Base-by-base conservation (phyloP, 225 moss, liverwort and hornwort genomes). In the Pseudisothecium myosuroides region DNA sequence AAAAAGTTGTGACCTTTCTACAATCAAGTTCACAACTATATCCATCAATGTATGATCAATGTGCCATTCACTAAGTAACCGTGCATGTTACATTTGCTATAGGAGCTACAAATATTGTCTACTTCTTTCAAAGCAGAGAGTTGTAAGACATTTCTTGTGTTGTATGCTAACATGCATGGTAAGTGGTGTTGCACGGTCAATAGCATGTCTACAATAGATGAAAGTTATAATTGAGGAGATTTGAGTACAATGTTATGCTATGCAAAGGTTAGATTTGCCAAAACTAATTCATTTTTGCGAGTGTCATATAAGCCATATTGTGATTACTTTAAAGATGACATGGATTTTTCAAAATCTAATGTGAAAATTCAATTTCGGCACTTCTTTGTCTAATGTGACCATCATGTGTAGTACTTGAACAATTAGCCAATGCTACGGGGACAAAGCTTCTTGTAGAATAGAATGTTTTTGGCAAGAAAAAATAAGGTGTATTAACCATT, bases 331-430 rank as follows among this genome's bases (percentile, higher is more conserved):
- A 26, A 13, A 34, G 32, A 50, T 76, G 34, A 34, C 1, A 8
- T 8, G 2, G 4, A 45, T 1, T 3, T 32, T 21, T 75, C 0
- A 32, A 0, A 49, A 50, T 76, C 1, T 21, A 13, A 50, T 1
- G 0, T 32, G 1, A 5, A 75, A 32, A 20, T 75, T 21, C 11
- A 75, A 50, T 32, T 45, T 32, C 1, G 1, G 20, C 4, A 20
- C 34, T 21, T 32, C 7, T 1, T 50, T 76, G 13, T 50, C 3
- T 0, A 76, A 50, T 76, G 20, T 34, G 34, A 50, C 5, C 1
- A 0, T 50, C 20, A 50, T 76, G 1, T 34, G 18, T 8, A 20
- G 1, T 32, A 50, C 3, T 50, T 76, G 50, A 32, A 50, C 8
- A 76, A 34, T 76, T 20, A 32, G 7, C 3, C 12, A 47, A 47